Conservation (phyloP, 1,284 basidiomycete genomes). For the Trichosporon coremiiforme region DNA sequence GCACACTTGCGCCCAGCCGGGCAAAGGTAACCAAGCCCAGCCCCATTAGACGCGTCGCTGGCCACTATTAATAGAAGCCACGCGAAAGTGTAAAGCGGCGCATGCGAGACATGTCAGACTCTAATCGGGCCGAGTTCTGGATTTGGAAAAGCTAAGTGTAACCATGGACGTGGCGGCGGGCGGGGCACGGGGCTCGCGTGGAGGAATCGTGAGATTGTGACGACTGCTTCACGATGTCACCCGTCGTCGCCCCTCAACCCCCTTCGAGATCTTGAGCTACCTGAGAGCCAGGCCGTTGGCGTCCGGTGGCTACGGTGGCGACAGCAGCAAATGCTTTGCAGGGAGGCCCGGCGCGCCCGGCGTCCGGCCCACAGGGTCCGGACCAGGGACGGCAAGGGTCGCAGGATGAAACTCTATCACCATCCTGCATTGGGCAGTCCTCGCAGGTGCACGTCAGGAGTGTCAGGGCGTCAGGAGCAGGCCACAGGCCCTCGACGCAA, state of each 20-base stretch:
- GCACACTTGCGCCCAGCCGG: too few relatives aligned
- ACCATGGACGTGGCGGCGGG: background rate
- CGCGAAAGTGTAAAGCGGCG: conserved; percentile 4
- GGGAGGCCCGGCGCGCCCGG: background rate
- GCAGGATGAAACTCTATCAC: conserved; percentile 17
- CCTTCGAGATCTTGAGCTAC: conserved; percentile 6
- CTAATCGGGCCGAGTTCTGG: background rate
- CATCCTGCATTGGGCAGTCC: background rate
- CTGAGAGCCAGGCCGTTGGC: background rate
- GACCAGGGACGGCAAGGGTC: background rate
- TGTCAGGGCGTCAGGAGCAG: background rate
- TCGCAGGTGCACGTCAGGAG: background rate
- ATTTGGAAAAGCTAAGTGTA: background rate
- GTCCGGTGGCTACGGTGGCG: background rate
- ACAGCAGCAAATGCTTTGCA: background rate
- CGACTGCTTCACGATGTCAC: background rate
- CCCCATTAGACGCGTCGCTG: conserved; percentile 1
- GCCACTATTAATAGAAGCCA: conserved; percentile 8
- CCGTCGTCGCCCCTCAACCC: background rate
- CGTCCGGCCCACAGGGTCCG: background rate
- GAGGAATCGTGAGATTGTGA: background rate
- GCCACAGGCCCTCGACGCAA: background rate
- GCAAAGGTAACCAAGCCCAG: background rate
- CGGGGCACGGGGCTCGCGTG: background rate
- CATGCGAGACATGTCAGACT: background rate